Base-by-base conservation (phyloP, 805 yeast species). In the Wickerhamomyces pijperi region DNA sequence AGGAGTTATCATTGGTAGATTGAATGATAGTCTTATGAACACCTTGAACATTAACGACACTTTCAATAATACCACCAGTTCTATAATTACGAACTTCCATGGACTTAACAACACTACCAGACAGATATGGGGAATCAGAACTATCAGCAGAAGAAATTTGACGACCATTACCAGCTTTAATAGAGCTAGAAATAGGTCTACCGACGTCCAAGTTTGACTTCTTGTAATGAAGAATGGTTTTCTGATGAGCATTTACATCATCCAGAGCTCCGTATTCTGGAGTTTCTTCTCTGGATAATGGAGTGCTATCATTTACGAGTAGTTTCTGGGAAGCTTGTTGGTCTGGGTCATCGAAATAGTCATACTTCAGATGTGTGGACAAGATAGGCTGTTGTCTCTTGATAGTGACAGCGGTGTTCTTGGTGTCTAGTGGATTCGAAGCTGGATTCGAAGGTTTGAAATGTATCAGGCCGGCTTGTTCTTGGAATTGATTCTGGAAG, bases 21-120 rank as follows among this genome's bases (percentile, higher is more conserved):
- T 82, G 90, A 50, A 86, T 85, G 44, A 86, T 82, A 3, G 94
- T 85, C 65, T 86, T 86, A 50, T 76, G 78, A 17, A 83, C 82
- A 39, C 95, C 96, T 53, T 80, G 78, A 20, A 82, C 82, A 37
- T 79, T 82, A n/a, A 86, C 76, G 15, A 86, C 79, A 32, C 83
- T 76, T 60, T 86, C 96, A 39, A 83, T 72, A 39, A 86, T 78
- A 8, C 90, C 56, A 28, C 58, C 56, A 1, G 55, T 50, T 15
- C 53, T 36, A 36, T 40, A 53, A 28, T 55, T 53, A 28, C 47
- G 56, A 18, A 43, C 48, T 18, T 47, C 49, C 36, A 40, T 35
- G 4, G 17, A 17, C 19, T 34, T 14, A 9, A 33, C 7, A 23
- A 17, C 20, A 28, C 15, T 32, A 19, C 21, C 21, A 6, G 21